These are phyloP conservation scores for Phytophthora fragariaefolia DNA, from an alignment of 352 stramenopile genomes.

Conservation along the genomic window DNA sequence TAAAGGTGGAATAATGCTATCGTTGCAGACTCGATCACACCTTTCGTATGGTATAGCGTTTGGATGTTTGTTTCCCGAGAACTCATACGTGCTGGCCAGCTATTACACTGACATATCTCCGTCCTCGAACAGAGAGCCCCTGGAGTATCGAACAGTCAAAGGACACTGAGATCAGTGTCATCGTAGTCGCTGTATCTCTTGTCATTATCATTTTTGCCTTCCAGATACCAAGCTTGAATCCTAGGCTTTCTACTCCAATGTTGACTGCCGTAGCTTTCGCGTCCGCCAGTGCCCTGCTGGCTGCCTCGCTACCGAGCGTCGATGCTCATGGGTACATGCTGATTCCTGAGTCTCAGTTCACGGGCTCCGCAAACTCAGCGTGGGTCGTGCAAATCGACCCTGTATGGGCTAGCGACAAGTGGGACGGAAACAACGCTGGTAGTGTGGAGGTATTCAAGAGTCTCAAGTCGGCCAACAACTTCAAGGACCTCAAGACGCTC, in stretches of 20 bases:
- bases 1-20: background rate
- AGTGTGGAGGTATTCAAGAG: background rate
- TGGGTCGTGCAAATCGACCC: conserved; percentile 27
- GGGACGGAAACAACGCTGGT: conserved; percentile 3
- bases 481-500: conserved; percentile 17
- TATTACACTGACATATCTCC: background rate
- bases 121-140: background rate
- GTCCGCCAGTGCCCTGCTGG: background rate
- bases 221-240: background rate
- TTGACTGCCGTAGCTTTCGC: background rate
- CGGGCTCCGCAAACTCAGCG: conserved; percentile 3
- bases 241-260: background rate
- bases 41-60: background rate
- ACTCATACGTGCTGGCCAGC: background rate
- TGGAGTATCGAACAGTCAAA: background rate
- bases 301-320: background rate
- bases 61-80: background rate
- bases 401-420: conserved; percentile 10
- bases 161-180: background rate
- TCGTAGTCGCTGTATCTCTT: background rate
- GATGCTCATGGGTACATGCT: conserved; percentile 24
- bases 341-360: conserved; percentile 15
- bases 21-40: background rate
- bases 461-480: conserved; percentile 9
- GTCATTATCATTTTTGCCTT: background rate